Evolutionary conservation across 257 asterid species (phyloP), one percentile per base, ranked within the genome.

Genomic region (Petrea volubilis): DNA sequence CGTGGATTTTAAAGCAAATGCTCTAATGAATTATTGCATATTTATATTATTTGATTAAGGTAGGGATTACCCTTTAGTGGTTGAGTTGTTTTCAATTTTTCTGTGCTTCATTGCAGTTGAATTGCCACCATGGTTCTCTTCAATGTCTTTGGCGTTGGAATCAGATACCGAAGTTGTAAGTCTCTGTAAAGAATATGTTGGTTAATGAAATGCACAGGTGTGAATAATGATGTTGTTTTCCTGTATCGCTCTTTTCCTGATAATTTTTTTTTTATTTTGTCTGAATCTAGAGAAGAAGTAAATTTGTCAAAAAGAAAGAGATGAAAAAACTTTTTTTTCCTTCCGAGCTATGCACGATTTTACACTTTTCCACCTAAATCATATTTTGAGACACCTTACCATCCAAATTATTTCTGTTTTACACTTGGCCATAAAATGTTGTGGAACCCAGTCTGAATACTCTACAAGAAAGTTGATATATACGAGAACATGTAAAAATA

Each of bases 61-160:
- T 64, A 53, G 51, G 31, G 52, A 23, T 44, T 36, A 18, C 36
- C 18, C 28, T 44, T 23, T 20, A 7, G 33, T 18, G n/a, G n/a
- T n/a, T 20, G 25, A 46, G n/a, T n/a, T 63, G 15, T 55, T 12
- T 57, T 70, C 18, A 20, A 18, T 20, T 63, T 57, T 73, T 70
- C 55, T 68, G 13, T 64, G 63, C 49, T 74, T 65, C 67, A 23
- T 77, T 88, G 88, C 96, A 95, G 99, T 95, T 78, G 90, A 92
- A 60, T 81, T 95, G 88, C 98, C 97, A 5, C 90, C 82, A 15
- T 88, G 96, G 96, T 95, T 95, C 86, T 90, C 91, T 78, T 85
- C 92, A 7, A 55, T 88, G 83, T 81, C 93, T 47, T 71, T 94
- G 60, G 60, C 86, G 25, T 76, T 94, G 82, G 95, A 94, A 74